Evolutionary conservation across 2,329 filamentous ascomycete genomes (phyloP).

Genomic region (Cercospora sp.): DNA sequence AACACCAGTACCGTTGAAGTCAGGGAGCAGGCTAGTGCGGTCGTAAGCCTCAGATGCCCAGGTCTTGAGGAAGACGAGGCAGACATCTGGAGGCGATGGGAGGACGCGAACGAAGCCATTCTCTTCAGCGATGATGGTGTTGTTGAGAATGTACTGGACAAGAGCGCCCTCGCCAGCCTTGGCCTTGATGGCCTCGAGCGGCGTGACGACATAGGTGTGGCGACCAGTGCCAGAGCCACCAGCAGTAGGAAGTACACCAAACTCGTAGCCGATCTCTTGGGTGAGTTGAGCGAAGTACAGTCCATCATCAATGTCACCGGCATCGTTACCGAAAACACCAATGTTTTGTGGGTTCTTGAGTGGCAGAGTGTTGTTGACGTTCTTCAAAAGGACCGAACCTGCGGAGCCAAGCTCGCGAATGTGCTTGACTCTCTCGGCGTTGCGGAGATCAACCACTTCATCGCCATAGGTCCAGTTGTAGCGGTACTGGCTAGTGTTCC

Average conservation of each 20-base stretch:
- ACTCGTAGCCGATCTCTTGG: conserved; percentile 38
- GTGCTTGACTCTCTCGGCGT: conserved; percentile 36
- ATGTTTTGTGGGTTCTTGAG: conserved; percentile 54
- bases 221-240: conserved; percentile 46
- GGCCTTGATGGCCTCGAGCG: conserved; percentile 46
- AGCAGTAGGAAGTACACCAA: conserved; percentile 48
- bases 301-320: conserved; percentile 52
- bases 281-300: conserved; percentile 38
- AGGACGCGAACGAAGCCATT: conserved; percentile 42
- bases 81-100: conserved; percentile 49
- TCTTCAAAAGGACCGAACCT: conserved; percentile 52
- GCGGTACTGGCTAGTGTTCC: conserved; percentile 52
- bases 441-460: conserved; percentile 42
- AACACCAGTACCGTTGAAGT: conserved; percentile 45
- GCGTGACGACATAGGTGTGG: conserved; percentile 43
- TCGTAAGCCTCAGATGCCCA: conserved; percentile 51
- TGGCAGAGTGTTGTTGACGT: conserved; percentile 52
- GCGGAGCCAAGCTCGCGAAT: conserved; percentile 47
- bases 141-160: conserved; percentile 51
- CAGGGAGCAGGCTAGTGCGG: conserved; percentile 43
- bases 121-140: conserved; percentile 36
- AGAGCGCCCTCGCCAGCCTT: conserved; percentile 38
- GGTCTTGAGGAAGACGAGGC: conserved; percentile 61
- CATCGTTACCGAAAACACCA: conserved; percentile 53
- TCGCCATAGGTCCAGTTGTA: conserved; percentile 40